phyloP scores from a whole-genome alignment of 345 rosid genomes.

The Triadica sebifera region DNA sequence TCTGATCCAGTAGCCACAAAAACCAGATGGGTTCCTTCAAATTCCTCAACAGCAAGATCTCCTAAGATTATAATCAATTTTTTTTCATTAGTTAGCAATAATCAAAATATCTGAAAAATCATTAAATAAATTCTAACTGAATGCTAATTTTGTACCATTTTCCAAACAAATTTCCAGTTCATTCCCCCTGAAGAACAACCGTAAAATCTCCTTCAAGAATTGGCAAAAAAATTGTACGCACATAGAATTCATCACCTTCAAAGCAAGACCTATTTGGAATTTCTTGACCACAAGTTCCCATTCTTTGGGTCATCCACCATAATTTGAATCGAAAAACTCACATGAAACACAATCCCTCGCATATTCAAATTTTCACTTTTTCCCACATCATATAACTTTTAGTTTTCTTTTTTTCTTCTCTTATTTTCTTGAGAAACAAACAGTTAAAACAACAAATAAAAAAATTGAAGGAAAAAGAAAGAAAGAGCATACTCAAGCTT shows the following conservation, averaged over 20 bases:
- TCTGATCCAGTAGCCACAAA: conserved; percentile 62
- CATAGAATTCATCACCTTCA: conserved; percentile 32
- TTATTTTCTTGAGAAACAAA: background rate
- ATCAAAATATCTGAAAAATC: too few species aligned
- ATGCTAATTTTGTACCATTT: conserved; percentile 41
- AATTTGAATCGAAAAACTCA: conserved; percentile 62
- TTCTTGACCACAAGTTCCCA: conserved; percentile 53
- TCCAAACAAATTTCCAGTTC: conserved; percentile 68
- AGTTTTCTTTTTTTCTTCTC: background rate
- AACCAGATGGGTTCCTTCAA: conserved; percentile 55
- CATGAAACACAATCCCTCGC: conserved; percentile 65
- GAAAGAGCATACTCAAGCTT: conserved; percentile 44
- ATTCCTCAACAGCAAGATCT: conserved; percentile 54
- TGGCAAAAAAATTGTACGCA: conserved; percentile 51
- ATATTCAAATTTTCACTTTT: background rate
- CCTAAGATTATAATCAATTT: conserved; percentile 28
- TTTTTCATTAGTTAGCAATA: conserved; percentile 1
- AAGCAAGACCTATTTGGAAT: conserved; percentile 51
- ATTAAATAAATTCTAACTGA: background rate
- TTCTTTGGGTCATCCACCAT: conserved; percentile 86
- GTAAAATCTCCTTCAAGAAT: conserved; percentile 67
- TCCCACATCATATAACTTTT: background rate
- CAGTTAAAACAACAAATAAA: background rate
- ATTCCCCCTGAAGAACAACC: conserved; percentile 59
- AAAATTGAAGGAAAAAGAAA: background rate